A percentile compares a stretch with the other conserved stretches of the same genome.
Evolutionary conservation across 2,329 filamentous ascomycete genomes (phyloP).

Genomic region (Colletotrichum gigasporum): DNA sequence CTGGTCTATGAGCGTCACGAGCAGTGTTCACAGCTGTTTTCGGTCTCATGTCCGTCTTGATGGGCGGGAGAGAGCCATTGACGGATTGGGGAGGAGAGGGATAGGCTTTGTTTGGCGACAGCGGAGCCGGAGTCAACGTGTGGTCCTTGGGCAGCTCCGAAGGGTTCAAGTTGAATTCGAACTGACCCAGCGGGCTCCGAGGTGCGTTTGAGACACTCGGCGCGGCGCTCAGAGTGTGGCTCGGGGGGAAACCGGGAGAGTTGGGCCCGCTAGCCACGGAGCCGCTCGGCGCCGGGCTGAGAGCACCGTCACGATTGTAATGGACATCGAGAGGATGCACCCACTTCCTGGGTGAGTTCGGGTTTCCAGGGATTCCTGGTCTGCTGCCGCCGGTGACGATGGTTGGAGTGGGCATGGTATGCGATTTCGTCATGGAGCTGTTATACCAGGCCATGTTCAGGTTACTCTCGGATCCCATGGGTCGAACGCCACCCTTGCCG

Average conservation of each 20-base stretch:
- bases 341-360: conserved; percentile 45
- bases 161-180: conserved; percentile 45
- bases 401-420: conserved; percentile 40
- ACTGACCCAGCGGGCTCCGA: conserved; percentile 52
- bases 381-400: conserved; percentile 37
- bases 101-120: conserved; percentile 27
- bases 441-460: conserved; percentile 48
- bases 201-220: conserved; percentile 37
- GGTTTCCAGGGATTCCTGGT: conserved; percentile 49
- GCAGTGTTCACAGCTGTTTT: conserved; percentile 32
- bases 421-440: conserved; percentile 46
- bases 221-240: conserved; percentile 1
- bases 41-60: conserved; percentile 31
- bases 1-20: conserved; percentile 38
- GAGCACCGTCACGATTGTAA: conserved; percentile 39
- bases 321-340: conserved; percentile 60
- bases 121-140: conserved; percentile 26
- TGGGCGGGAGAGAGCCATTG: conserved; percentile 34
- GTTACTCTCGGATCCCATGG: conserved; percentile 50
- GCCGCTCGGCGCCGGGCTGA: conserved; percentile 24
- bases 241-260: conserved; percentile 1
- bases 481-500: conserved; percentile 42
- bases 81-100: conserved; percentile 48
- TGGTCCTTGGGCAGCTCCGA: conserved; percentile 5
- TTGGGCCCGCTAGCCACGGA: conserved; percentile 36